Evolutionary conservation across 139 green algal species (phyloP).

Genomic region (Nannochloris sp.): DNA sequence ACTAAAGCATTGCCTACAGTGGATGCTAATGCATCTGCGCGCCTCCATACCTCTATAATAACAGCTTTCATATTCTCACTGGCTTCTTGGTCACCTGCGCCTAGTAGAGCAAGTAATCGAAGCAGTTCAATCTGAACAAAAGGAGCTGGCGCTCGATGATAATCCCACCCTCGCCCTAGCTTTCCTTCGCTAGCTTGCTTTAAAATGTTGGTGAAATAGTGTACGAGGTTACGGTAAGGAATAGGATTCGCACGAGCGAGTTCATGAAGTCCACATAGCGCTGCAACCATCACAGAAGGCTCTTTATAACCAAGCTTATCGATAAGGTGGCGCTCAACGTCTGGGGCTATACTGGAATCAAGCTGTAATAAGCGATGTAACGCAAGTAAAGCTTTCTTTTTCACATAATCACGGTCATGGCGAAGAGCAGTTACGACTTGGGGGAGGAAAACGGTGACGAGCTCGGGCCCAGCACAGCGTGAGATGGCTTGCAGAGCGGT

Average conservation of each 20-base stretch:
- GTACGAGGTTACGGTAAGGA: conserved; percentile 80
- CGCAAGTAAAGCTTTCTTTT: conserved; percentile 94
- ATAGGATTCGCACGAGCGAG: conserved; percentile 48
- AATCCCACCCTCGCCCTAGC: conserved; percentile 88
- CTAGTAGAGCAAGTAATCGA: conserved; percentile 78
- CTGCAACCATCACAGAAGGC: conserved; percentile 88
- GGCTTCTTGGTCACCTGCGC: conserved; percentile 50
- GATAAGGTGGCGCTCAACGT: conserved; percentile 26
- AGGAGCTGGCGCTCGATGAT: conserved; percentile 90
- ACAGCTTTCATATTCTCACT: conserved; percentile 85
- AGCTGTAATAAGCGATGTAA: conserved; percentile 73
- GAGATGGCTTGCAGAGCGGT: conserved; percentile 46
- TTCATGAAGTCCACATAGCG: conserved; percentile 85
- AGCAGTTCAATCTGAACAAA: conserved; percentile 98
- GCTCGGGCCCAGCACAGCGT: conserved; percentile 69
- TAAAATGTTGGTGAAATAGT: conserved; percentile 88
- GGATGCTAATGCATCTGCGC: conserved; percentile 43
- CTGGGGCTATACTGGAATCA: conserved; percentile 43
- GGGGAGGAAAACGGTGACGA: conserved; percentile 78
- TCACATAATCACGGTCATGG: conserved; percentile 75
- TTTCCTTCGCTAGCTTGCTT: conserved; percentile 89
- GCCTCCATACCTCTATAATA: conserved; percentile 47
- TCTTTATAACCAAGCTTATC: conserved; percentile 55
- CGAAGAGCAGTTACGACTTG: conserved; percentile 59
- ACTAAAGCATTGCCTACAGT: conserved; percentile 85